phyloP scores from a whole-genome alignment of 441 rosid species.

The Populus hybrid region DNA sequence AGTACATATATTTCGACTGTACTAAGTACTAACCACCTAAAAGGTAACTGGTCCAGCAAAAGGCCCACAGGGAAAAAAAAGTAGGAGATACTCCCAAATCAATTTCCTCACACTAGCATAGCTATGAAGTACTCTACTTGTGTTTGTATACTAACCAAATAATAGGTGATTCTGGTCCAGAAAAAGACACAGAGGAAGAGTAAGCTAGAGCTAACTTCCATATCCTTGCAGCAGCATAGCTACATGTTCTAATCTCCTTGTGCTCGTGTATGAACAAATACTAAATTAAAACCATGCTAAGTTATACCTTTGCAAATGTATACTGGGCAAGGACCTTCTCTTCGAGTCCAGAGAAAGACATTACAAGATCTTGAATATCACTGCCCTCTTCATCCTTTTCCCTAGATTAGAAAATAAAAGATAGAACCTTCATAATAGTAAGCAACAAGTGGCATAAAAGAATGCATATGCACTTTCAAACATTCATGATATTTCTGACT shows the following conservation, averaged over 20 bases:
- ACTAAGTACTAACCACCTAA: neutral
- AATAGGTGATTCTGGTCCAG: neutral
- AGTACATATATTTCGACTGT: neutral
- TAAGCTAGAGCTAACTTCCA: neutral
- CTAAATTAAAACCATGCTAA: neutral
- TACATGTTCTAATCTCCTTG: neutral
- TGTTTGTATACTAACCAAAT: neutral
- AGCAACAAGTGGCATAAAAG: slow-evolving; percentile 12
- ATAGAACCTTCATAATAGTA: slow-evolving; percentile 5
- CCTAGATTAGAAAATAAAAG: slow-evolving; percentile 37
- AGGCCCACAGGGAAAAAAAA: neutral
- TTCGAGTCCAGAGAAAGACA: slow-evolving; percentile 78
- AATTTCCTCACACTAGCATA: neutral
- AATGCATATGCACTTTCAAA: slow-evolving; percentile 1
- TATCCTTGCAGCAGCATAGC: neutral
- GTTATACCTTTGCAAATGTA: slow-evolving; percentile 85
- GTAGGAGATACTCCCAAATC: neutral
- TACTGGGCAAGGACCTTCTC: slow-evolving; percentile 89
- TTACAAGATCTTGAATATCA: slow-evolving; percentile 78
- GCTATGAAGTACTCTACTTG: neutral
- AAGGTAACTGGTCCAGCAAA: neutral
- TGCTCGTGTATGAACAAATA: neutral
- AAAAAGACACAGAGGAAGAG: neutral
- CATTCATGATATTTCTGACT: neutral
- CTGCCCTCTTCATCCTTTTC: slow-evolving; percentile 60